Percentiles rank a stretch among this genome's conserved stretches.
These are phyloP conservation scores for Cucumis hystrix DNA, from an alignment of 306 rosid species.

Conservation along the genomic window DNA sequence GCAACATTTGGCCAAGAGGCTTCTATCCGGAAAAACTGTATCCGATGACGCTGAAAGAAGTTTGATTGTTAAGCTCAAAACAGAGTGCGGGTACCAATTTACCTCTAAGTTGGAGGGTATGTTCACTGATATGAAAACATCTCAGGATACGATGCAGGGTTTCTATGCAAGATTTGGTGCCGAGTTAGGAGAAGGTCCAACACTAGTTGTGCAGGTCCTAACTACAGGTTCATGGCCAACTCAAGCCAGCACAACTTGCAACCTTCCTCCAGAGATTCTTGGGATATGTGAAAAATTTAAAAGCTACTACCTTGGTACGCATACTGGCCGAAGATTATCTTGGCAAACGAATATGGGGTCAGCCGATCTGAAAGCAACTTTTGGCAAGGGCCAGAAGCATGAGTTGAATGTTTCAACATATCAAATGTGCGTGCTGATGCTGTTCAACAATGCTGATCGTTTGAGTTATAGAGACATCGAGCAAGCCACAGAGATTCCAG, in stretches of 20 bases:
- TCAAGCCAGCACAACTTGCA: conserved; percentile 54
- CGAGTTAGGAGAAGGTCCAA: conserved; percentile 57
- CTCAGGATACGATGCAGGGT: conserved; percentile 70
- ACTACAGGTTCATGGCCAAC: conserved; percentile 85
- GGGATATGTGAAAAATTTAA: conserved; percentile 61
- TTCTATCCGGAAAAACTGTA: conserved; percentile 61
- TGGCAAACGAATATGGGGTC: conserved; percentile 89
- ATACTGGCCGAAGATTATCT: conserved; percentile 63
- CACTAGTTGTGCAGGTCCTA: conserved; percentile 64
- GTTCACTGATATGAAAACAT: conserved; percentile 78
- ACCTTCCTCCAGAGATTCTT: conserved; percentile 67
- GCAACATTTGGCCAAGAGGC: conserved; percentile 86
- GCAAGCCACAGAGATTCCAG: conserved; percentile 65
- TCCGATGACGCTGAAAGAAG: conserved; percentile 84
- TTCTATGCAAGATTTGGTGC: conserved; percentile 37
- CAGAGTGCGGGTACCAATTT: conserved; percentile 72
- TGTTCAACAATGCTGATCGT: conserved; percentile 56
- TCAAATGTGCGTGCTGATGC: conserved; percentile 86
- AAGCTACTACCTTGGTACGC: conserved; percentile 66
- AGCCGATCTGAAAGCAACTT: conserved; percentile 68
- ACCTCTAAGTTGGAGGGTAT: conserved; percentile 76
- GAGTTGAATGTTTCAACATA: conserved; percentile 77
- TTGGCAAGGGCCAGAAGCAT: conserved; percentile 69
- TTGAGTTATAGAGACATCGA: conserved; percentile 66
- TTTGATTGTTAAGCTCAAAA: conserved; percentile 76